Base-by-base conservation (phyloP, 352 stramenopile genomes). In the Globisporangium cederbergense region DNA sequence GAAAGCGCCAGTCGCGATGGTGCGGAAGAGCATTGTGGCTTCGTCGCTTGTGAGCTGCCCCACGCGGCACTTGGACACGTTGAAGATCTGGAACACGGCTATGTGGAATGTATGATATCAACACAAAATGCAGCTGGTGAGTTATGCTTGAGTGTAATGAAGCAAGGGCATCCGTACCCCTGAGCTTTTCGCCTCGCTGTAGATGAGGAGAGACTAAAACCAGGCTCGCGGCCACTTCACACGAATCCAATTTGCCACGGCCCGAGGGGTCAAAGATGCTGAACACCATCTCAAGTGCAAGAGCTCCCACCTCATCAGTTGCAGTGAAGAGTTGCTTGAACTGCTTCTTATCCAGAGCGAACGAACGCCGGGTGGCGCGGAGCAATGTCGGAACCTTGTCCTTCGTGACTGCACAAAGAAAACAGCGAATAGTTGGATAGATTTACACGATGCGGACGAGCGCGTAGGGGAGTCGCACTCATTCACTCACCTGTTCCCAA, bases 51-150 rank as follows among this genome's bases (percentile, higher is more conserved):
- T 66, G 49, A 79, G 45, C 45, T 75, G 47, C 6, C 67, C 72
- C 28, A 59, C 45, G 11, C 66, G 72, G 57, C 74, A 65, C 40
- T 64, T 74, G 22, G 70, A 74, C 18, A 68, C 61, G 42, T 79
- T 79, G 49, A 79, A 79, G 36, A 71, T 51, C 6, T 70, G 32
- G 52, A 77, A 79, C 13, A 79, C 65, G 0, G 45, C 72, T 77
- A 49, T 16, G 38, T 43, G 10, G 32, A 9, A 36, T 36, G 32
- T 36, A 36, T 36, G 32, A 36, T 8, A 36, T 36, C 4, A 36
- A 36, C 32, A 8, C 32, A 36, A 36, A 36, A n/a, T 18, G 25
- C 25, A 28, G 25, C 25, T 28, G 25, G 25, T 28, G 25, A 28
- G 25, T 28, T 28, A 28, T 28, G 25, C 25, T 28, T 28, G 25